A percentile compares a stretch with the other conserved stretches of the same genome.
These are phyloP conservation scores for Colletotrichum euphorbiae DNA, from an alignment of 2,329 filamentous ascomycete genomes.

Conservation along the genomic window DNA sequence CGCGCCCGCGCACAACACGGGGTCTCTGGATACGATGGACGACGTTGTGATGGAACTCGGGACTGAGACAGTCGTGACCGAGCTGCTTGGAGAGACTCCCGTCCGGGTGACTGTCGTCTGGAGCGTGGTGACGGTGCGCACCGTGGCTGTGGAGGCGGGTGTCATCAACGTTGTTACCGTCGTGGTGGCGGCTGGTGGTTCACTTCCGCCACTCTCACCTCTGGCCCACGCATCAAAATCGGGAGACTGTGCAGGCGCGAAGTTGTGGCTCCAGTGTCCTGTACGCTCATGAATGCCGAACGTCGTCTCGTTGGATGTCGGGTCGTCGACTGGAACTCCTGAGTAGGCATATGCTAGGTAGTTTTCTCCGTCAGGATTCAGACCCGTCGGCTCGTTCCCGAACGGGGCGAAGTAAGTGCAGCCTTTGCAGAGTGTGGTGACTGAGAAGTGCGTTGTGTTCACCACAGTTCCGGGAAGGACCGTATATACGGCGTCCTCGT, in stretches of 20 bases:
- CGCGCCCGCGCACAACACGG: slow-evolving; percentile 50
- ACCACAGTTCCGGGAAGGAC: slow-evolving; percentile 50
- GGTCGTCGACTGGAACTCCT: slow-evolving; percentile 51
- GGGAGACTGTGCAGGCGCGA: slow-evolving; percentile 48
- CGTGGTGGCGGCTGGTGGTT: slow-evolving; percentile 21
- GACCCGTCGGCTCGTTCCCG: slow-evolving; percentile 50
- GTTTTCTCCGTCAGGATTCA: slow-evolving; percentile 53
- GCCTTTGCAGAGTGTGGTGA: slow-evolving; percentile 52
- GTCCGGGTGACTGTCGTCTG: slow-evolving; percentile 33
- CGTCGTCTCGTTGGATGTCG: slow-evolving; percentile 48
- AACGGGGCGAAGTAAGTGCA: slow-evolving; percentile 57
- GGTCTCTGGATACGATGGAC: slow-evolving; percentile 11
- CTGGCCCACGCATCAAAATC: slow-evolving; percentile 48
- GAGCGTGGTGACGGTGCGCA: slow-evolving; percentile 32
- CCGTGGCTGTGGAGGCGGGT: slow-evolving; percentile 29
- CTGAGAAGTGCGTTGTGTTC: slow-evolving; percentile 51
- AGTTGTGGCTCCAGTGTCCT: slow-evolving; percentile 55
- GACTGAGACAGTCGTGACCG: slow-evolving; percentile 9
- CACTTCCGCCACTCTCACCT: slow-evolving; percentile 23
- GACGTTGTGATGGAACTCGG: slow-evolving; percentile 17
- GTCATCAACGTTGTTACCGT: slow-evolving; percentile 28
- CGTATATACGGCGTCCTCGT: slow-evolving; percentile 48
- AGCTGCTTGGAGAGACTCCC: slow-evolving; percentile 20
- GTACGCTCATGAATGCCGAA: slow-evolving; percentile 58
- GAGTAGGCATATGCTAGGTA: slow-evolving; percentile 56